Base-by-base conservation (phyloP, 2,329 filamentous ascomycete genomes). In the Fusarium longipes region DNA sequence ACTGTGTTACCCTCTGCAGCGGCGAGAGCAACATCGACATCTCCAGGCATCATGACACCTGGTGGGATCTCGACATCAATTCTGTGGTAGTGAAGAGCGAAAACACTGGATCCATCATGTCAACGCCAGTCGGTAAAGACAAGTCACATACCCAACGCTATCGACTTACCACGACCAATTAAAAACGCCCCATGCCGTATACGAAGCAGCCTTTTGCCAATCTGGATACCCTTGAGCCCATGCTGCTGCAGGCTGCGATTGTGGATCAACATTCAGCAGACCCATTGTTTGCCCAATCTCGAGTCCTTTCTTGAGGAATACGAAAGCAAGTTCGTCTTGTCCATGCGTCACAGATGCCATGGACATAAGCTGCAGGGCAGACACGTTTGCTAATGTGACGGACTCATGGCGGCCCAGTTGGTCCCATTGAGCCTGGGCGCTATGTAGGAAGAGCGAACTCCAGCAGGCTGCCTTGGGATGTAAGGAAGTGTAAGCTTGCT, bases 141-240 rank as follows among this genome's bases (percentile, higher is more conserved):
- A 9, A 9, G 11, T 1, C 3, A 29, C n/a, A 25, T 8, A 14
- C 11, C 6, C 2, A 8, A 17, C 14, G 7, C 3, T 2, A 14
- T 11, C 14, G 4, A 55, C 52, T 32, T 7, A 55, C 52, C 25
- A 50, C 2, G 29, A 29, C 33, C 44, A 55, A 8, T 50, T 55
- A 5, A 32, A 55, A 14, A n/a, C 1, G 8, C 52, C 43, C 52
- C 52, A 55, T 8, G 52, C 43, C 4, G 27, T 24, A 40, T 55
- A 55, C 3, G 52, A 55, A 7, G 52, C 52, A 14, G 52, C 52
- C 5, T 10, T 50, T 12, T 20, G 45, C 52, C 52, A 55, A 9
- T 55, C 52, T 5, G 43, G 29, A 27, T 50, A 50, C 0, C 43
- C 44, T 4, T 20, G 20, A 5, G 12, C 27, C 52, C 43, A 55